Evolutionary conservation across 2,329 filamentous ascomycete genomes (phyloP).

Genomic region (Pleomassaria siparia): DNA sequence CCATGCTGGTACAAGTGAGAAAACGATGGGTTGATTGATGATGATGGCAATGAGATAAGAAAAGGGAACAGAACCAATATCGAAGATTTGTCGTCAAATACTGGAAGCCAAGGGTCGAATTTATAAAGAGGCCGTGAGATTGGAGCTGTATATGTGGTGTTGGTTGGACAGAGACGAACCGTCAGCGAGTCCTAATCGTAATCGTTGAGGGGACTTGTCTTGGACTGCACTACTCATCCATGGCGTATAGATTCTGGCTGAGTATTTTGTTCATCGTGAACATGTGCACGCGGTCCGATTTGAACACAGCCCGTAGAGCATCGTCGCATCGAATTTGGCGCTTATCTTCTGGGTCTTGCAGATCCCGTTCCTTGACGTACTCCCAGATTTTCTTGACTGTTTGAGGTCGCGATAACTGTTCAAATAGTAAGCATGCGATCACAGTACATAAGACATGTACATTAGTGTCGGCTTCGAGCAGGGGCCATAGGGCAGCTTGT

Average conservation of each 20-base stretch:
- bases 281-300: constrained; percentile 90
- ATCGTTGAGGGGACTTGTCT: background rate
- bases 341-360: constrained; percentile 90
- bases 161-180: background rate
- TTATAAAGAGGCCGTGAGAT: constrained; percentile 1
- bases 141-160: background rate
- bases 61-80: background rate
- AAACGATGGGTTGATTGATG: no score
- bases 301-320: constrained; percentile 88
- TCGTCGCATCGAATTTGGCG: constrained; percentile 93
- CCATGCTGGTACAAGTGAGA: constrained; percentile 16
- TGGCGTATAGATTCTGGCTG: constrained; percentile 82
- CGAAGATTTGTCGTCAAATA: background rate
- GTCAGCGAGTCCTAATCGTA: no score
- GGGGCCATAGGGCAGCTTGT: no score
- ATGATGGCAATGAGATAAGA: constrained; percentile 1
- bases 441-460: background rate
- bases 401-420: constrained; percentile 84
- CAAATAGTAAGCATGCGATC: background rate
- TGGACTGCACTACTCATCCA: constrained; percentile 55
- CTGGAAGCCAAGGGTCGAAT: background rate
- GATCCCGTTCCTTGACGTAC: constrained; percentile 83
- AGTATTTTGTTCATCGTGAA: constrained; percentile 99
- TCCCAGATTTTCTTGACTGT: constrained; percentile 97
- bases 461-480: background rate